These are phyloP conservation scores for Hyaloperonospora brassicae DNA, from an alignment of 352 stramenopile species.

Conservation along the genomic window DNA sequence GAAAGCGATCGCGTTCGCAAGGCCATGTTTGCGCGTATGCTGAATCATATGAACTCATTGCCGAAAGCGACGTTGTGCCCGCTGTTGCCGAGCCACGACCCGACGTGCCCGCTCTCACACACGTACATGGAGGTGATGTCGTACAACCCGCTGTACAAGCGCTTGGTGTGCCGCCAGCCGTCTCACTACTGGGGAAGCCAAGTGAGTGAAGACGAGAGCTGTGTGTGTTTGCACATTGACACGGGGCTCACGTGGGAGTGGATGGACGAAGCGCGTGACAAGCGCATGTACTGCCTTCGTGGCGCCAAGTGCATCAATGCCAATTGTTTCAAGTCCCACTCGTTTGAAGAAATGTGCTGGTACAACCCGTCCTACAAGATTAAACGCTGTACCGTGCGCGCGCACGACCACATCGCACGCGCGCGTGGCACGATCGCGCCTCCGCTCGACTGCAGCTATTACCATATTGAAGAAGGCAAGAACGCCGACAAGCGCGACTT, in stretches of 20 bases:
- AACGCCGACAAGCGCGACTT: slow-evolving; percentile 31
- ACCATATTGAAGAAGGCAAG: slow-evolving; percentile 32
- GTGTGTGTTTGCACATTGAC: slow-evolving; percentile 40
- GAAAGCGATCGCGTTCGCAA: slow-evolving; percentile 26
- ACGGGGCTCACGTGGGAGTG: slow-evolving; percentile 35
- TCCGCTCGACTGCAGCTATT: slow-evolving; percentile 28
- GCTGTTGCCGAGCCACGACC: slow-evolving; percentile 18
- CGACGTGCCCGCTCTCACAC: slow-evolving; percentile 29
- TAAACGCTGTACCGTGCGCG: slow-evolving; percentile 29
- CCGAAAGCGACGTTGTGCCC: slow-evolving; percentile 40
- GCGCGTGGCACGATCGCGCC: slow-evolving; percentile 22
- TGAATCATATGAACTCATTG: slow-evolving; percentile 42
- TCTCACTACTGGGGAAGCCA: slow-evolving; percentile 37
- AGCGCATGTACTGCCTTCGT: slow-evolving; percentile 26
- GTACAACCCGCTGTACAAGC: slow-evolving; percentile 49
- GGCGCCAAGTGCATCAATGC: slow-evolving; percentile 27
- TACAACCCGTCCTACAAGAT: slow-evolving; percentile 44
- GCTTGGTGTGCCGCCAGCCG: slow-evolving; percentile 32
- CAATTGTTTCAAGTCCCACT: slow-evolving; percentile 38
- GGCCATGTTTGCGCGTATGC: slow-evolving; percentile 40
- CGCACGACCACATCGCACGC: slow-evolving; percentile 25
- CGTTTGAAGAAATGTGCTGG: slow-evolving; percentile 42
- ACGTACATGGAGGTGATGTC: slow-evolving; percentile 44
- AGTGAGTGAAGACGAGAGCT: slow-evolving; percentile 36
- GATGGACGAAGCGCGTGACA: slow-evolving; percentile 27